These are phyloP conservation scores for Aspergillus hortae DNA, from an alignment of 2,329 filamentous ascomycete species.

Conservation along the genomic window DNA sequence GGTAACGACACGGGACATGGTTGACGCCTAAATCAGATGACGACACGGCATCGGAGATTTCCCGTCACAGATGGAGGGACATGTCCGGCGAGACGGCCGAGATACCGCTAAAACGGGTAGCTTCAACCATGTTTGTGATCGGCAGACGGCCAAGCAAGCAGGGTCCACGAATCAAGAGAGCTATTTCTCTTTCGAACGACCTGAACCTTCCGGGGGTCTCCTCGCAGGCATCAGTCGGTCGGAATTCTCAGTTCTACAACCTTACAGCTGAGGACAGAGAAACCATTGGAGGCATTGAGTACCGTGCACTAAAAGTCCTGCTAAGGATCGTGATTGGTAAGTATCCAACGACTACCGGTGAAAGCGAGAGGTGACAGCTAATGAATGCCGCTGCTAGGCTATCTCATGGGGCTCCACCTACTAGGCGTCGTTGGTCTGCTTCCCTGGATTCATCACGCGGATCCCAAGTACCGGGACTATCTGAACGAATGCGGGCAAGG, in stretches of 20 bases:
- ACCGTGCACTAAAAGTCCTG: constrained; percentile 48
- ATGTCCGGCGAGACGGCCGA: neutral
- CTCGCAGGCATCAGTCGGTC: constrained; percentile 43
- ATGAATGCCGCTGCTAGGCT: constrained; percentile 23
- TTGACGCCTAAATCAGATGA: neutral
- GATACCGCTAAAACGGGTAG: neutral
- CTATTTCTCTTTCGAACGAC: neutral
- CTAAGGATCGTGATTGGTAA: constrained; percentile 43
- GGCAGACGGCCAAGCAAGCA: neutral
- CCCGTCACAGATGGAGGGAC: neutral
- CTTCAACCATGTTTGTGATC: neutral
- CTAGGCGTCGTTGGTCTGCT: constrained; percentile 48
- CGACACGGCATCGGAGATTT: neutral
- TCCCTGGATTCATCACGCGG: constrained; percentile 45
- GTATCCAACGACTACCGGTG: neutral
- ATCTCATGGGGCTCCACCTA: constrained; percentile 46
- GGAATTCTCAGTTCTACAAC: constrained; percentile 47
- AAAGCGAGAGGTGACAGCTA: neutral
- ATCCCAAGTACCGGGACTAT: constrained; percentile 41
- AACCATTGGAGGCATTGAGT: constrained; percentile 51
- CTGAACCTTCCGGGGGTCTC: constrained; percentile 40
- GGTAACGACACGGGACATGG: neutral
- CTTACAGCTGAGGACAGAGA: constrained; percentile 42
- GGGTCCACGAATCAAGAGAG: neutral
- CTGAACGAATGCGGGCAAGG: constrained; percentile 38